Evolutionary conservation across 164 flowering plant species (phyloP), one percentile per base, ranked within the genome.

Genomic region (Umbilicus rupestris): DNA sequence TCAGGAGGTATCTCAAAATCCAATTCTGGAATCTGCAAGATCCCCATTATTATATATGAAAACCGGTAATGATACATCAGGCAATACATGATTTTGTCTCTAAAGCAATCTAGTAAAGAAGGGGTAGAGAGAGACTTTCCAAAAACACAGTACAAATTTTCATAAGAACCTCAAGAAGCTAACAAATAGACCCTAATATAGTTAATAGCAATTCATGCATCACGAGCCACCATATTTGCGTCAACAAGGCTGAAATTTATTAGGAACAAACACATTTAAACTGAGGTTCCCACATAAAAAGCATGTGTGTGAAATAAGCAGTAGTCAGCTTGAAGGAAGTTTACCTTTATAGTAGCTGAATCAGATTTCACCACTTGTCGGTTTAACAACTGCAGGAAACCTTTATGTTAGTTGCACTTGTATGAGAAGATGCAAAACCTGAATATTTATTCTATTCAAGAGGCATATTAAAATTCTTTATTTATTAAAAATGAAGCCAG

Each of bases 1-100:
- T 91, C 96, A 17, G 96, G 92, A 69, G 99, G 99, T 66, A 94
- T 94, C 82, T 94, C 99, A 77, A 94, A 94, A 71, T 91, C 96
- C 71, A 94, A 78, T 73, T 91, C 90, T 44, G 97, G 96, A 69
- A 94, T 81, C 99, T 93, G 82, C 80, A 76, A 31, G 22, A 39
- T 4, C 8, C 24, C 9, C 58, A 24, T 6, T 52, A 22, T 24
- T 22, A 47, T 19, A 19, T 3, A 19, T 2, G 24, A 52, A 52
- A 24, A 8, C 11, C 2, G 29, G 12, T 24, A 24, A 30, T 22
- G 6, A 22, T 47, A 47, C 44, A 41, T 41, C 12, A 12, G 10
- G 0, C 7, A 9, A 41, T 6, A 41, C 44, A 41, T 41, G 44
- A n/a, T n/a, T n/a, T n/a, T n/a, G n/a, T n/a, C 12, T 41, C 6